Conservation (phyloP, 2,329 filamentous ascomycete species). For the Fusarium circinatum region DNA sequence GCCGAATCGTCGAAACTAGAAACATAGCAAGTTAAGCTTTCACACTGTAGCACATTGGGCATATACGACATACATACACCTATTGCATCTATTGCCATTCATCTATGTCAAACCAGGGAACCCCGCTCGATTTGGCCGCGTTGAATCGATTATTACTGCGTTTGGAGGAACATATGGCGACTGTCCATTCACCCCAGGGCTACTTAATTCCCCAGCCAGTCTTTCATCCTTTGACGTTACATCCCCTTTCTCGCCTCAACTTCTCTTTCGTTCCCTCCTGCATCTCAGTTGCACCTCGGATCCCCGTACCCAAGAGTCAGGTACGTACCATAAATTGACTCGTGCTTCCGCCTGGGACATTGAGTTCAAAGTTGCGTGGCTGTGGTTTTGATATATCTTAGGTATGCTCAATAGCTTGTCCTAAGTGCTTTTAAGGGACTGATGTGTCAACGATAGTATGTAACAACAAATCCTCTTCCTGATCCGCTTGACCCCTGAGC, state of each 20-base stretch:
- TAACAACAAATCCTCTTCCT: background rate
- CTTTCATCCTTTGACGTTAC: conserved; percentile 23
- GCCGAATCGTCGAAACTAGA: background rate
- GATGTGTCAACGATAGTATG: background rate
- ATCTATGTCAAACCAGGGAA: background rate
- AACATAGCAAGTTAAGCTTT: background rate
- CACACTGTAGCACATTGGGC: background rate
- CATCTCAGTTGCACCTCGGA: conserved; percentile 17
- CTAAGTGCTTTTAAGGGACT: background rate
- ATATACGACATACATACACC: background rate
- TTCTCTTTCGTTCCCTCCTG: conserved; percentile 2
- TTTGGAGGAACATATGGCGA: background rate
- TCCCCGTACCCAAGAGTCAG: background rate
- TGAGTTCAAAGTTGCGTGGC: background rate
- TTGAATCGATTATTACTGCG: background rate
- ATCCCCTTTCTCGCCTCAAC: conserved; percentile 27
- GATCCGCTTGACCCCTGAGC: conserved; percentile 10
- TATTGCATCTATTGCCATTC: conserved; percentile 2
- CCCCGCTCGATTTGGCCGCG: conserved; percentile 1
- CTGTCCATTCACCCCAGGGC: conserved; percentile 10
- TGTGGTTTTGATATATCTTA: background rate
- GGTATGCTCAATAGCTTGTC: background rate
- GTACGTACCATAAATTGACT: background rate
- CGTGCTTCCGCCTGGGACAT: background rate
- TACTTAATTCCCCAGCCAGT: conserved; percentile 28